A percentile compares a stretch with the other conserved stretches of the same genome.
Evolutionary conservation across 164 flowering plant genomes (phyloP).

Genomic region (Brasenia schreberi): DNA sequence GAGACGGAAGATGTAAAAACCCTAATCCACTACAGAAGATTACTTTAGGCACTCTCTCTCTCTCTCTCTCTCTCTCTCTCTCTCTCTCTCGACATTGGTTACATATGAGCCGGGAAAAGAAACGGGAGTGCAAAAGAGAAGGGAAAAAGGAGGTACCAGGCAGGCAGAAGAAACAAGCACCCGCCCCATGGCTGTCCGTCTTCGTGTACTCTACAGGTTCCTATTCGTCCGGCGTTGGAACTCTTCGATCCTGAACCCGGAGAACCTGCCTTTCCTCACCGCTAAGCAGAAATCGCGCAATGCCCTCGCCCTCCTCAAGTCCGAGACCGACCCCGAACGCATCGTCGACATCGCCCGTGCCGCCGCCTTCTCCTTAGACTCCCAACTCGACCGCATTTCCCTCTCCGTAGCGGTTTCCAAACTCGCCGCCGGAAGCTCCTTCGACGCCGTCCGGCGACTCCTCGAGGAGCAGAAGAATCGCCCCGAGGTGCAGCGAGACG

Average conservation of each 20-base stretch:
- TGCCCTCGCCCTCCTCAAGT: slow-evolving; percentile 53
- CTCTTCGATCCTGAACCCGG: slow-evolving; percentile 3
- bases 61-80: too few species aligned
- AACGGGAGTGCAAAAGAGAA: too few species aligned
- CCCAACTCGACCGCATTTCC: slow-evolving; percentile 54
- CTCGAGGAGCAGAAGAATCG: slow-evolving; percentile 40
- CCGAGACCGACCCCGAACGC: slow-evolving; percentile 49
- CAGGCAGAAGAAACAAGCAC: too few species aligned
- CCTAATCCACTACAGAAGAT: too few species aligned
- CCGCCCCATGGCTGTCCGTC: too few species aligned
- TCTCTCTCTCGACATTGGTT: too few species aligned
- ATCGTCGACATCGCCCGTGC: slow-evolving; percentile 71
- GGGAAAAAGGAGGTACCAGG: too few species aligned
- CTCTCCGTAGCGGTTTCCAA: slow-evolving; percentile 53
- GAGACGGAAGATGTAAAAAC: too few species aligned
- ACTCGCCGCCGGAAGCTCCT: slow-evolving; percentile 32
- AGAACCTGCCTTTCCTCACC: slow-evolving; percentile 25
- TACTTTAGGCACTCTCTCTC: too few species aligned
- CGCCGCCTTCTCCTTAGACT: slow-evolving; percentile 54
- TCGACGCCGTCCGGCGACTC: slow-evolving; percentile 24
- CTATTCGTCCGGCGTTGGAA: not conserved
- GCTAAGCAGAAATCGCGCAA: slow-evolving; percentile 43
- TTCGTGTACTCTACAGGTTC: not conserved
- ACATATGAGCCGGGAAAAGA: too few species aligned
- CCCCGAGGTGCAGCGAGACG: slow-evolving; percentile 35